Evolutionary conservation across 257 asterid species (phyloP).

Genomic region (Primulina tabacum): DNA sequence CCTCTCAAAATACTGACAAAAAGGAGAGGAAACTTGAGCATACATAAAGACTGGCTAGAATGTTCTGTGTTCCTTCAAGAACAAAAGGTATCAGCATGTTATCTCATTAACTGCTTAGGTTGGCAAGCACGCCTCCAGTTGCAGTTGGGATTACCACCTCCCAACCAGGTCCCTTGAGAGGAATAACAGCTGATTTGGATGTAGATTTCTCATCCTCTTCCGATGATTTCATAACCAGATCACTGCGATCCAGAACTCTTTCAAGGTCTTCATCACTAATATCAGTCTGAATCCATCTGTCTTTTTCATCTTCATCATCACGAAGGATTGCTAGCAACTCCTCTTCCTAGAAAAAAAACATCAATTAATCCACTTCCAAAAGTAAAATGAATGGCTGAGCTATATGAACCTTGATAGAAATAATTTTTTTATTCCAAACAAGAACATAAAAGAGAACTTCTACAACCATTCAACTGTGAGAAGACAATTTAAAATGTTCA

Average conservation of each 20-base stretch:
- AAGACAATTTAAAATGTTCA: neutral
- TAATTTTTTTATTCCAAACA: neutral
- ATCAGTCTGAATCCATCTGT: constrained; percentile 81
- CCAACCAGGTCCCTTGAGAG: constrained; percentile 99
- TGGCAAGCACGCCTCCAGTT: constrained; percentile 81
- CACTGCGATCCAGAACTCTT: constrained; percentile 76
- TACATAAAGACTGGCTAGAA: neutral
- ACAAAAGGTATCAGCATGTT: neutral
- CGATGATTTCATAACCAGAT: constrained; percentile 38
- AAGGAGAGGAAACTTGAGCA: neutral
- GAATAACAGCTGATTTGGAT: constrained; percentile 27
- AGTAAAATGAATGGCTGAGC: neutral
- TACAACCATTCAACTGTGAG: neutral
- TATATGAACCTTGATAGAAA: neutral
- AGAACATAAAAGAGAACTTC: neutral
- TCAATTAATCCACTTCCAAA: neutral
- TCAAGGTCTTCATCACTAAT: constrained; percentile 74
- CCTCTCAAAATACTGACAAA: neutral
- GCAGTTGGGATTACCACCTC: constrained; percentile 84
- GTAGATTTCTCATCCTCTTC: constrained; percentile 21
- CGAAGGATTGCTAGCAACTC: constrained; percentile 74
- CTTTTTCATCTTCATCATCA: constrained; percentile 67
- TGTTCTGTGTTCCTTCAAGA: neutral
- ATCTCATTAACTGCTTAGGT: constrained; percentile 54
- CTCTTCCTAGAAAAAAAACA: constrained; percentile 55